Evolutionary conservation across 805 yeast genomes (phyloP).

Genomic region (Saturnispora diversa): DNA sequence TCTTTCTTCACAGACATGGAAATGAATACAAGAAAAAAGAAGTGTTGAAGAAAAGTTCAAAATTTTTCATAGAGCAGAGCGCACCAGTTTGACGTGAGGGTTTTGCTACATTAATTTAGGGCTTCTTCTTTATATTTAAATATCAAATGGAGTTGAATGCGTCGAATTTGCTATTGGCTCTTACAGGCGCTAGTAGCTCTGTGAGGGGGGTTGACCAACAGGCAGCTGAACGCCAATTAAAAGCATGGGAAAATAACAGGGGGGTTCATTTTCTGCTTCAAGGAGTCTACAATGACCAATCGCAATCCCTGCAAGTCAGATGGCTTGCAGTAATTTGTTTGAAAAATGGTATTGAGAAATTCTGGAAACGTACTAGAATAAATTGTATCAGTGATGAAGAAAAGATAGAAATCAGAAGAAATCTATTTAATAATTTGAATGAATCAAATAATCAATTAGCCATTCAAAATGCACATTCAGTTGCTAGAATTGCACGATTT

Average conservation of each 20-base stretch:
- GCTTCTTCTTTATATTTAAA: background rate
- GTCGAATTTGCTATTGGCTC: conserved; percentile 29
- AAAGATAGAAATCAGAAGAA: conserved; percentile 50
- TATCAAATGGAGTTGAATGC: conserved; percentile 6
- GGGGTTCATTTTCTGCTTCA: conserved; percentile 30
- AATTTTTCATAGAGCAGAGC: conserved; percentile 1
- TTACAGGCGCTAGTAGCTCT: conserved; percentile 44
- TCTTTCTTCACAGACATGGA: conserved; percentile 16
- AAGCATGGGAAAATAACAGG: conserved; percentile 56
- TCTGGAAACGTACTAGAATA: conserved; percentile 69
- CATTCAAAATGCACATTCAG: conserved; percentile 78
- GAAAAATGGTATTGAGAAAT: conserved; percentile 78
- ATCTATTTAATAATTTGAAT: conserved; percentile 48
- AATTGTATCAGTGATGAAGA: conserved; percentile 54
- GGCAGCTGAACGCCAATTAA: conserved; percentile 61
- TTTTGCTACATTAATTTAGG: conserved; percentile 1
- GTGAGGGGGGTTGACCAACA: conserved; percentile 46
- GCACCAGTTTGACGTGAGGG: background rate
- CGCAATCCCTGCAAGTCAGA: conserved; percentile 55
- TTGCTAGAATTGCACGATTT: conserved; percentile 66
- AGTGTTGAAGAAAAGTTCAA: conserved; percentile 5
- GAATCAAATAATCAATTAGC: conserved; percentile 70
- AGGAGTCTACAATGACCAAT: conserved; percentile 51
- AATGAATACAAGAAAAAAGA: background rate
- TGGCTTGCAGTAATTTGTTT: conserved; percentile 85